phyloP scores from a whole-genome alignment of 2,329 filamentous ascomycete genomes.

The Kalaharituber pfeilii region DNA sequence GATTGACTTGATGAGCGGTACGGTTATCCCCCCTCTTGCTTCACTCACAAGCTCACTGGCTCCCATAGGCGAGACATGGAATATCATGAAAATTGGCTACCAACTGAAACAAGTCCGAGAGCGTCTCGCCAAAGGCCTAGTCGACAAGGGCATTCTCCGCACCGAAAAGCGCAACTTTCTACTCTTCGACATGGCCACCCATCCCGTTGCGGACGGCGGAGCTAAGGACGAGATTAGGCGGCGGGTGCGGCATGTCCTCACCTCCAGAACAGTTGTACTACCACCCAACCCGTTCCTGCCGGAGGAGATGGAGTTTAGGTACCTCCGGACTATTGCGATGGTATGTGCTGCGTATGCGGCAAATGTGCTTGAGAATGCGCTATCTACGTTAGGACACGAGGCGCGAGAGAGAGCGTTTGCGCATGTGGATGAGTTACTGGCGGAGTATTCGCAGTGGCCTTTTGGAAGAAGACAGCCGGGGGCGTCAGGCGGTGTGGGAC shows the following conservation, averaged over 20 bases:
- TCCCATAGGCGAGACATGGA: constrained; percentile 83
- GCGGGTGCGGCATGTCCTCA: constrained; percentile 80
- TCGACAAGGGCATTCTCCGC: constrained; percentile 95
- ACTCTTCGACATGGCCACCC: constrained; percentile 98
- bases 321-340: constrained; percentile 82
- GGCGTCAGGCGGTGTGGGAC: constrained; percentile 63
- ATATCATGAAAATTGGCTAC: constrained; percentile 99
- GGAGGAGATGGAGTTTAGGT: constrained; percentile 85
- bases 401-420: constrained; percentile 85
- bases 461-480: constrained; percentile 59
- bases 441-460: constrained; percentile 94
- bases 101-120: constrained; percentile 98
- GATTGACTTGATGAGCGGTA: constrained; percentile 99
- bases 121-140: constrained; percentile 86
- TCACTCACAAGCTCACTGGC: constrained; percentile 13
- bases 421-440: constrained; percentile 87
- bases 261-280: constrained; percentile 82
- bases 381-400: constrained; percentile 85
- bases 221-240: constrained; percentile 95
- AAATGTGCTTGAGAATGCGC: constrained; percentile 94
- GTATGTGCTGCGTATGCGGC: constrained; percentile 95
- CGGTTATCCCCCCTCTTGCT: constrained; percentile 21
- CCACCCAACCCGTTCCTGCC: constrained; percentile 75
- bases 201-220: constrained; percentile 86
- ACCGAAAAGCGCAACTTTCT: constrained; percentile 99